Evolutionary conservation across 192 early-diverging fungal genomes (phyloP).

Genomic region (Nowakowskiella sp.): DNA sequence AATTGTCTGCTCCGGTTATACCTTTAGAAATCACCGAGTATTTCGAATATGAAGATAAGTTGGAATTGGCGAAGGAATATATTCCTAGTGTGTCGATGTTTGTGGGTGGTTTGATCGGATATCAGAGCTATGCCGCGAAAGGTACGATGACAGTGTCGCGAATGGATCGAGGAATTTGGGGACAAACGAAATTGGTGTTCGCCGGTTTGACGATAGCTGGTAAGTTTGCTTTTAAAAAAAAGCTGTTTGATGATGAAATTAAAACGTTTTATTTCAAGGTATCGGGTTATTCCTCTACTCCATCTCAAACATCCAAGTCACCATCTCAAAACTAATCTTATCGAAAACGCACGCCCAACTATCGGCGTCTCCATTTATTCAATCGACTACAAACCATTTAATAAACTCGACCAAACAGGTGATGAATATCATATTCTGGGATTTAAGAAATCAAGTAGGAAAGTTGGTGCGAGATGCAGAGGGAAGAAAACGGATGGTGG

Average conservation of each 20-base stretch:
- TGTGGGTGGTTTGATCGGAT: conserved; percentile 34
- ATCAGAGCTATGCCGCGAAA: conserved; percentile 24
- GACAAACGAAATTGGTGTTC: conserved; percentile 28
- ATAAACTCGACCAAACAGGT: too few species aligned
- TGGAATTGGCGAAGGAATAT: conserved; percentile 45
- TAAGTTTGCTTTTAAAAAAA: conserved; percentile 9
- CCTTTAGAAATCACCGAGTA: conserved; percentile 41
- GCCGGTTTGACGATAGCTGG: conserved; percentile 43
- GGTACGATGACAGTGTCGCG: conserved; percentile 6
- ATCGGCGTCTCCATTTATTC: too few species aligned
- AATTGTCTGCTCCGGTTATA: conserved; percentile 10
- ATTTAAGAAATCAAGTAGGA: too few species aligned
- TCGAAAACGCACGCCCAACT: too few species aligned
- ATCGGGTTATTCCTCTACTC: conserved; percentile 43
- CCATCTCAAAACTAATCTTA: too few species aligned
- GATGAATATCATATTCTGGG: too few species aligned
- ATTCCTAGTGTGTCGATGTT: conserved; percentile 37
- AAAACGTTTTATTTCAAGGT: conserved; percentile 18
- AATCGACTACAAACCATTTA: too few species aligned
- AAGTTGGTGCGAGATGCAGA: too few species aligned
- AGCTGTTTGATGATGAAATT: neutral
- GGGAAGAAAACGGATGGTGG: too few species aligned
- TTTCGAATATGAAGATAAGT: conserved; percentile 42
- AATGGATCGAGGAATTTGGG: conserved; percentile 13
- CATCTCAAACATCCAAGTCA: conserved; percentile 49